These are phyloP conservation scores for Anisogramma anomala DNA, from an alignment of 2,329 filamentous ascomycete species.

Conservation along the genomic window DNA sequence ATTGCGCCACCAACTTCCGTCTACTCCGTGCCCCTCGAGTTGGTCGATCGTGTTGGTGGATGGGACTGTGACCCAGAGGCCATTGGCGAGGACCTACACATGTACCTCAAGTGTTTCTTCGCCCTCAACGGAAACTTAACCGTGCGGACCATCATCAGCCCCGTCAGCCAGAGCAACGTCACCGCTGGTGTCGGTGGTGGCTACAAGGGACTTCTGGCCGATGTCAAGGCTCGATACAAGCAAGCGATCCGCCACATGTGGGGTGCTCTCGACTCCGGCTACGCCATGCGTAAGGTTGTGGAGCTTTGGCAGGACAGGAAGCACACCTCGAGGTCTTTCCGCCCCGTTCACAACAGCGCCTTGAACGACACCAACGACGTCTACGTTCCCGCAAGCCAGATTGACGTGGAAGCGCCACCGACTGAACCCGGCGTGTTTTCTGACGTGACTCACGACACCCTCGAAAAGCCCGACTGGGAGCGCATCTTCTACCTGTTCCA, in stretches of 20 bases:
- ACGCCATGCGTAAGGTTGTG: slow-evolving; percentile 45
- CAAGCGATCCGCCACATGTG: slow-evolving; percentile 68
- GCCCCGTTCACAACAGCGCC: slow-evolving; percentile 44
- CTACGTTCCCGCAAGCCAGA: slow-evolving; percentile 35
- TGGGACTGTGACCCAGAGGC: slow-evolving; percentile 62
- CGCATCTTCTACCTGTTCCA: slow-evolving; percentile 49
- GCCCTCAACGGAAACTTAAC: slow-evolving; percentile 58
- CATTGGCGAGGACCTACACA: slow-evolving; percentile 66
- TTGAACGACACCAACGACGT: slow-evolving; percentile 33
- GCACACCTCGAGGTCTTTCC: slow-evolving; percentile 42
- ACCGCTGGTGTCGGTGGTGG: slow-evolving; percentile 47
- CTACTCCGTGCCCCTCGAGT: slow-evolving; percentile 55
- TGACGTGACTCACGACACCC: slow-evolving; percentile 39
- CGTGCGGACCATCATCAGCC: slow-evolving; percentile 51
- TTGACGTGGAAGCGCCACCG: slow-evolving; percentile 27
- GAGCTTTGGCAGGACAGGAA: slow-evolving; percentile 48
- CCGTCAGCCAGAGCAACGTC: slow-evolving; percentile 63
- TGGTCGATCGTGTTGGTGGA: slow-evolving; percentile 57
- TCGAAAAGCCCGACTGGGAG: slow-evolving; percentile 41
- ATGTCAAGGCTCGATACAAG: slow-evolving; percentile 55
- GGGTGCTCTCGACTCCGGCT: slow-evolving; percentile 60
- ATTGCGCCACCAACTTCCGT: slow-evolving; percentile 63
- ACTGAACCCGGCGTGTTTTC: slow-evolving; percentile 43
- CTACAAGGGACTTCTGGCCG: slow-evolving; percentile 40
- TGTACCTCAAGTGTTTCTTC: slow-evolving; percentile 71